Evolutionary conservation across 257 asterid species (phyloP).

Genomic region (Leptodermis oblonga): DNA sequence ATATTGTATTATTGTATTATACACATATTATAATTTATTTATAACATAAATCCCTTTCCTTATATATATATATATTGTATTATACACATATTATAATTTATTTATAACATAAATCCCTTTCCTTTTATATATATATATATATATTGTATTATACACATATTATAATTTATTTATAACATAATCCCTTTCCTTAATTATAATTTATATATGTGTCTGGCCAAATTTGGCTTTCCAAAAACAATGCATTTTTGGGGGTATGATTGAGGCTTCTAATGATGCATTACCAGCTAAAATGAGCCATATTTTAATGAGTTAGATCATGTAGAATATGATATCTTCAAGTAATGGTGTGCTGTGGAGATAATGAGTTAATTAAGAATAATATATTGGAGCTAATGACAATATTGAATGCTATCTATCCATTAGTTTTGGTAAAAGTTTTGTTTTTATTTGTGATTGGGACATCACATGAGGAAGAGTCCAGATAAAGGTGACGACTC

Average conservation of each 20-base stretch:
- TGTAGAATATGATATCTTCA: constrained; percentile 16
- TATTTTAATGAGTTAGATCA: constrained; percentile 8
- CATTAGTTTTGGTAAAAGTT: background rate
- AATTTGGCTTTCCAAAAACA: background rate
- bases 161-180: too few relatives aligned
- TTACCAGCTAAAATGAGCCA: constrained; percentile 10
- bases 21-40: too few relatives aligned
- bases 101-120: too few relatives aligned
- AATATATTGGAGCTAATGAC: background rate
- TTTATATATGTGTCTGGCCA: background rate
- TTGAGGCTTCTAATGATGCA: constrained; percentile 16
- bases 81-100: too few relatives aligned
- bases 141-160: too few relatives aligned
- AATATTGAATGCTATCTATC: too few relatives aligned
- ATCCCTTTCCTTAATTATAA: background rate
- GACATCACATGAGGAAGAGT: constrained; percentile 10
- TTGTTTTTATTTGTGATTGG: background rate
- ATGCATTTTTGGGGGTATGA: constrained; percentile 1
- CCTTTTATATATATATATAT: too few relatives aligned
- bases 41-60: too few relatives aligned
- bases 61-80: too few relatives aligned
- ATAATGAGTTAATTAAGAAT: background rate
- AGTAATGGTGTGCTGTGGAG: background rate
- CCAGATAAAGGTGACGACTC: constrained; percentile 1
- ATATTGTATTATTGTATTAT: too few relatives aligned